A percentile compares a stretch with the other conserved stretches of the same genome.
These are phyloP conservation scores for Echites panduratus DNA, from an alignment of 257 asterid genomes.

Conservation along the genomic window DNA sequence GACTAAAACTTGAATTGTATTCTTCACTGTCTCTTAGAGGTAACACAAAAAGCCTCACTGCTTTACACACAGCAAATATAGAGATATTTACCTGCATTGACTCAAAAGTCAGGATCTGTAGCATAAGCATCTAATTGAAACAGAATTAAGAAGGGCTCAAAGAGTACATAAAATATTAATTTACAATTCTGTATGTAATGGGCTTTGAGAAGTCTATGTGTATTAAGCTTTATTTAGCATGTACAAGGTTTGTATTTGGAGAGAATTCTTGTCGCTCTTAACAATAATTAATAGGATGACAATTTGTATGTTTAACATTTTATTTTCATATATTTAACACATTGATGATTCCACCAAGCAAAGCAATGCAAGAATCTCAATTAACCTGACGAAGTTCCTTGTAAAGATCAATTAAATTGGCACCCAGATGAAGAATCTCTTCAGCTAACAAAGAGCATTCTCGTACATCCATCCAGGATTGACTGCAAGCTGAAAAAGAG, in stretches of 20 bases:
- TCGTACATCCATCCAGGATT: conserved; percentile 33
- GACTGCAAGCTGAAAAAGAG: conserved; percentile 46
- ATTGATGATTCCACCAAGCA: not conserved
- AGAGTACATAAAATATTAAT: not conserved
- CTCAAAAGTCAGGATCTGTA: conserved; percentile 29
- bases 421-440: conserved; percentile 53
- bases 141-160: not conserved
- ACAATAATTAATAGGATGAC: not conserved
- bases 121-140: not conserved
- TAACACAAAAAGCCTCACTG: conserved; percentile 48
- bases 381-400: conserved; percentile 97
- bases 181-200: not conserved
- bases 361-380: conserved; percentile 16
- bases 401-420: conserved; percentile 69
- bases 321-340: conserved; percentile 1
- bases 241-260: too few species aligned
- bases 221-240: too few species aligned
- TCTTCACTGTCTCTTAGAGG: conserved; percentile 29
- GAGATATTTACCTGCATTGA: conserved; percentile 61
- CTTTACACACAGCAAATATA: conserved; percentile 69
- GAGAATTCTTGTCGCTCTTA: not conserved
- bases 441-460: conserved; percentile 40
- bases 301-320: not conserved
- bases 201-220: not conserved
- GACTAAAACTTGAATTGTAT: conserved; percentile 18